Evolutionary conservation across 106 monocot species (phyloP).

Genomic region (Dendrobium huoshanense): DNA sequence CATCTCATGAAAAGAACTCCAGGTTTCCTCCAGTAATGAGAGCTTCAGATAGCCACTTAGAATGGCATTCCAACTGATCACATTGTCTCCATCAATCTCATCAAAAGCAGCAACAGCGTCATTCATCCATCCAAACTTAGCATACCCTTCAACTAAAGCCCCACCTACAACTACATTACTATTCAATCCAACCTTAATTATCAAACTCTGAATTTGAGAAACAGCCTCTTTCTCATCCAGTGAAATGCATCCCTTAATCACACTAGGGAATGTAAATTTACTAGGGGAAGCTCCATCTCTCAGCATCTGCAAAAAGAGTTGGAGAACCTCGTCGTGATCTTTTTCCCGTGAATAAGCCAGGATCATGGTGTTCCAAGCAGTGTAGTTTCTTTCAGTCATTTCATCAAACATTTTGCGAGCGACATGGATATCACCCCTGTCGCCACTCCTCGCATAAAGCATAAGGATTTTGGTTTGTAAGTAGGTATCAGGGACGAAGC

Average conservation of each 20-base stretch:
- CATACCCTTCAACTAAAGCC: slow-evolving; percentile 12
- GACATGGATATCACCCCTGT: neutral
- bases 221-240: neutral
- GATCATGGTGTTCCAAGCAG: slow-evolving; percentile 14
- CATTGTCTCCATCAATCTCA: slow-evolving; percentile 10
- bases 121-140: slow-evolving; percentile 9
- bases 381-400: slow-evolving; percentile 18
- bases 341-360: slow-evolving; percentile 3
- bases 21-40: slow-evolving; percentile 9
- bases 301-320: slow-evolving; percentile 15
- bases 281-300: slow-evolving; percentile 6
- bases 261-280: slow-evolving; percentile 25
- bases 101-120: slow-evolving; percentile 10
- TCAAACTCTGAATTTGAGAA: slow-evolving; percentile 14
- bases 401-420: slow-evolving; percentile 16
- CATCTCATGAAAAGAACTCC: slow-evolving; percentile 6
- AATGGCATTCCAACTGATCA: slow-evolving; percentile 13
- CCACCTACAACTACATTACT: slow-evolving; percentile 8
- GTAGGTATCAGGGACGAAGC: slow-evolving; percentile 14
- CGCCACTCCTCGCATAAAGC: slow-evolving; percentile 18
- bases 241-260: slow-evolving; percentile 14
- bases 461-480: slow-evolving; percentile 24
- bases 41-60: slow-evolving; percentile 10
- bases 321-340: slow-evolving; percentile 1
- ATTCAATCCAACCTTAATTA: slow-evolving; percentile 13